phyloP scores from a whole-genome alignment of 768 basidiomycete species.

The Kwoniella sp. region DNA sequence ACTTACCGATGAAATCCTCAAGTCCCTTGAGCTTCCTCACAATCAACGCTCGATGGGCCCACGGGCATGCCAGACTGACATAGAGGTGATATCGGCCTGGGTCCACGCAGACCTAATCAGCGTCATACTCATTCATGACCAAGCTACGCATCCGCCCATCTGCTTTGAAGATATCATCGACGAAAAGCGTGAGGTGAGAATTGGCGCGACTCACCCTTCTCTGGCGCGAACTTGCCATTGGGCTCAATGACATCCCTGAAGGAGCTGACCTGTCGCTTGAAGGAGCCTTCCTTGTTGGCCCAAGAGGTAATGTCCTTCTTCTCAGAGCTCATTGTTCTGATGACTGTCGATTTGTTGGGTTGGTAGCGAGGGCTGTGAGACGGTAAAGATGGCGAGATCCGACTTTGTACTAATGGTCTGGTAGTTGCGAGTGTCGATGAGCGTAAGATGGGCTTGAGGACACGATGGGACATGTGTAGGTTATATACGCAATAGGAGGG shows the following conservation, averaged over 20 bases:
- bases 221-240: conserved; percentile 70
- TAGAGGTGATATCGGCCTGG: conserved; percentile 88
- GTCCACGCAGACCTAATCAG: not conserved
- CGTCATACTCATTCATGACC: no score
- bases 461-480: not conserved
- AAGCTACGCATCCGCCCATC: no score
- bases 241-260: conserved; percentile 66
- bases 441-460: not conserved
- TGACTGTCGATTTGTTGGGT: not conserved
- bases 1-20: conserved; percentile 76
- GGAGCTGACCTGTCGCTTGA: conserved; percentile 63
- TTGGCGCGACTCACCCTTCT: conserved; percentile 66
- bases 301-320: conserved; percentile 60
- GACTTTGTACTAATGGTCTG: not conserved
- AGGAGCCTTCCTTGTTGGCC: conserved; percentile 67
- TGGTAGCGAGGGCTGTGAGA: not conserved
- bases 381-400: conserved; percentile 1
- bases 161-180: not conserved
- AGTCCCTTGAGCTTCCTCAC: conserved; percentile 88
- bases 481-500: no score
- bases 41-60: conserved; percentile 91
- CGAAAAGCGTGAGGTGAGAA: no score
- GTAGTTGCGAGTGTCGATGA: not conserved
- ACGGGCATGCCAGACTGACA: conserved; percentile 78
- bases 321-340: conserved; percentile 17